phyloP scores from a whole-genome alignment of 1,139 yeast species.

The Candida sp. region DNA sequence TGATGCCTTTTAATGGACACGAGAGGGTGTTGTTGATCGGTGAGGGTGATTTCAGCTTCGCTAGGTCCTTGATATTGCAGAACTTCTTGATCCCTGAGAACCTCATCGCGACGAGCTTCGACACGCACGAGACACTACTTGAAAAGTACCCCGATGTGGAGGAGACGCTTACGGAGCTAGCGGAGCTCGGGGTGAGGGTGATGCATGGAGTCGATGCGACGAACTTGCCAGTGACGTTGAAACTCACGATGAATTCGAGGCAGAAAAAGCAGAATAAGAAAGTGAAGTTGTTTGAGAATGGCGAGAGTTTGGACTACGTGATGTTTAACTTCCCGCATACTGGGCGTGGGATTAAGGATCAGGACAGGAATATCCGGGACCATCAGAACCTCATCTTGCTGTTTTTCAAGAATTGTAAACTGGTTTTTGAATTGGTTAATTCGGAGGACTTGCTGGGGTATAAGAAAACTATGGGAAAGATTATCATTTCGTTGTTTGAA shows the following conservation, averaged over 20 bases:
- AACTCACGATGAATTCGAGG: slow-evolving; percentile 38
- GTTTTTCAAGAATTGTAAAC: slow-evolving; percentile 63
- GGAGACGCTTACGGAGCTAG: slow-evolving; percentile 44
- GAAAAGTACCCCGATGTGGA: slow-evolving; percentile 68
- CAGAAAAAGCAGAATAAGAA: slow-evolving; percentile 32
- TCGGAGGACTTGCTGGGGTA: slow-evolving; percentile 40
- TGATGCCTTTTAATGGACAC: slow-evolving; percentile 60
- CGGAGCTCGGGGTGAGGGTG: slow-evolving; percentile 47
- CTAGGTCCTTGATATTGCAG: slow-evolving; percentile 61
- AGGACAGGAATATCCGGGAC: slow-evolving; percentile 78
- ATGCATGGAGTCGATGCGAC: slow-evolving; percentile 72
- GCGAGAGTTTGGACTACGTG: slow-evolving; percentile 51
- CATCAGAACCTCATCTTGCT: slow-evolving; percentile 75
- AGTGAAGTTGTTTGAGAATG: slow-evolving; percentile 28
- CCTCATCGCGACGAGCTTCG: slow-evolving; percentile 77
- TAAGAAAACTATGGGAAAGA: slow-evolving; percentile 35
- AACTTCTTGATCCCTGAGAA: slow-evolving; percentile 53
- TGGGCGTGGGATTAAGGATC: slow-evolving; percentile 87
- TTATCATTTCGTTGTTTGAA: slow-evolving; percentile 74
- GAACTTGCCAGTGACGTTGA: slow-evolving; percentile 51
- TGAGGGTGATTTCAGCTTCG: slow-evolving; percentile 93
- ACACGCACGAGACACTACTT: slow-evolving; percentile 56
- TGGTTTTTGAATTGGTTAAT: slow-evolving; percentile 49
- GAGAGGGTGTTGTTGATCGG: slow-evolving; percentile 75
- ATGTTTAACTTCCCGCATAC: slow-evolving; percentile 96